Evolutionary conservation across 2,329 filamentous ascomycete genomes (phyloP).

Genomic region (Colletotrichum sp.): DNA sequence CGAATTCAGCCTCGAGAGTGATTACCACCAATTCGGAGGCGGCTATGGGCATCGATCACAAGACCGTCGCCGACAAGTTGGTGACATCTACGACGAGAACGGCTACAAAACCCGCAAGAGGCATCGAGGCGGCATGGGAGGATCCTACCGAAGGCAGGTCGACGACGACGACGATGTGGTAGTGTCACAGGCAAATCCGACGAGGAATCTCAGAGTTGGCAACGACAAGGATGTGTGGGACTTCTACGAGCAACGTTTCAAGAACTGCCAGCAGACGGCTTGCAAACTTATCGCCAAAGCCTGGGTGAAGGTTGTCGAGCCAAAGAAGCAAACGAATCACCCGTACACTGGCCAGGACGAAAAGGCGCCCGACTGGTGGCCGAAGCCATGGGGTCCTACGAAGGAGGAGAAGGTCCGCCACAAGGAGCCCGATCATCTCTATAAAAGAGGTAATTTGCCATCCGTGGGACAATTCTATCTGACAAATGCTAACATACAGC

Average conservation of each 20-base stretch:
- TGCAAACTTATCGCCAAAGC: conserved; percentile 77
- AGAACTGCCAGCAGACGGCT: conserved; percentile 71
- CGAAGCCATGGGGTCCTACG: conserved; percentile 55
- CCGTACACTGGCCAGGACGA: conserved; percentile 72
- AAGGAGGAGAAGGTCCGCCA: conserved; percentile 65
- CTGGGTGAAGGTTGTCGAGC: conserved; percentile 77
- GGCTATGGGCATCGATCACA: conserved; percentile 27
- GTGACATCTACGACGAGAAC: conserved; percentile 29
- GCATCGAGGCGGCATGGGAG: conserved; percentile 25
- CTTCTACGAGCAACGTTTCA: conserved; percentile 68
- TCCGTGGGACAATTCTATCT: neutral
- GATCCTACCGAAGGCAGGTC: conserved; percentile 36
- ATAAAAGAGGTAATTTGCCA: conserved; percentile 62
- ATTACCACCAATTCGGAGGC: conserved; percentile 23
- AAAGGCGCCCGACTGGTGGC: conserved; percentile 72
- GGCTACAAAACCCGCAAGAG: conserved; percentile 42
- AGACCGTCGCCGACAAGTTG: conserved; percentile 30
- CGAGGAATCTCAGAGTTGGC: conserved; percentile 55
- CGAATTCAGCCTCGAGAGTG: conserved; percentile 20
- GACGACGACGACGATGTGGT: conserved; percentile 50
- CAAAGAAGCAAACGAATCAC: conserved; percentile 77
- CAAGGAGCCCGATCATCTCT: conserved; percentile 76
- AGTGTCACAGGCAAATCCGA: conserved; percentile 40
- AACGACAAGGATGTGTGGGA: conserved; percentile 59
- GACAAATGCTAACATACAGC: conserved; percentile 13